Evolutionary conservation across 495 filamentous ascomycete genomes (phyloP).

Genomic region (Zalerion maritima): DNA sequence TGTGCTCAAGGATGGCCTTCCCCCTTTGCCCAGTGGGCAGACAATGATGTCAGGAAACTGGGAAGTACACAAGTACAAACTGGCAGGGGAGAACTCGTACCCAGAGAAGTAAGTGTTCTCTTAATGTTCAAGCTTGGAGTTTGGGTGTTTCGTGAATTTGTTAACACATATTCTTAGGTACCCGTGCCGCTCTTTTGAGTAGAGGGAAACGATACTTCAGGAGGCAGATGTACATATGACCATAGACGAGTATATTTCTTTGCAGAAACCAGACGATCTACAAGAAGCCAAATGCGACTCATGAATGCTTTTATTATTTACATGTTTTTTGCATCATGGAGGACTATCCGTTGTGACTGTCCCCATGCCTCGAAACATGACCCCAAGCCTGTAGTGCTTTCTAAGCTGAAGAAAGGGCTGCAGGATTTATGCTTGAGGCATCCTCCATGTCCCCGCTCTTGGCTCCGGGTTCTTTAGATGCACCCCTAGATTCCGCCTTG

Average conservation of each 20-base stretch:
- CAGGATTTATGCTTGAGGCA: conserved; percentile 10
- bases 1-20: conserved; percentile 63
- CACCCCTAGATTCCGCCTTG: conserved; percentile 1
- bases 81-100: conserved; percentile 44
- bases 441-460: conserved; percentile 21
- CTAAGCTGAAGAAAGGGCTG: no score
- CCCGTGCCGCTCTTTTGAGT: conserved; percentile 34
- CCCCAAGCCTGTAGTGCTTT: no score
- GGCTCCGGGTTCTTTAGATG: neutral
- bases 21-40: conserved; percentile 63
- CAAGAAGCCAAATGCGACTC: no score
- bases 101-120: conserved; percentile 35
- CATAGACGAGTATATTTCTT: no score
- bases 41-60: conserved; percentile 29
- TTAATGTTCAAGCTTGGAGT: neutral
- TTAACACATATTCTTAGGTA: conserved; percentile 22
- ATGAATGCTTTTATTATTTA: no score
- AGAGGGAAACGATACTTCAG: conserved; percentile 12
- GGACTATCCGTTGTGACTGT: no score
- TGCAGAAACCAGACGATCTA: no score
- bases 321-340: no score
- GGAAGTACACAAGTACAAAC: conserved; percentile 38
- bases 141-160: conserved; percentile 1
- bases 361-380: no score
- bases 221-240: conserved; percentile 10